Conservation (phyloP, 2,329 filamentous ascomycete species). For the Pseudopithomyces chartarum region DNA sequence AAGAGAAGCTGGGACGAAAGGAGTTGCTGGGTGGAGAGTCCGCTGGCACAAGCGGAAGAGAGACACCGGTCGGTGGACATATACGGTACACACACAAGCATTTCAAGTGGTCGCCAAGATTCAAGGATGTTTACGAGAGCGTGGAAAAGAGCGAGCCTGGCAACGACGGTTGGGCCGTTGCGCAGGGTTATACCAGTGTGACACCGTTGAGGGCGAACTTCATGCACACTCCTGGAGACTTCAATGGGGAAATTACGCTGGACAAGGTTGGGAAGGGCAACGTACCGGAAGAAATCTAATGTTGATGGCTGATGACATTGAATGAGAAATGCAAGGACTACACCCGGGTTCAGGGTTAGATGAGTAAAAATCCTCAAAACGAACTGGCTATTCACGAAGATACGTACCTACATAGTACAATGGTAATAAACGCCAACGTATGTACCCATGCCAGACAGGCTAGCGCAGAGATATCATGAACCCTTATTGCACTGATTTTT, state of each 20-base stretch:
- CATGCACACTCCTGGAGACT: slow-evolving; percentile 61
- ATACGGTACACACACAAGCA: slow-evolving; percentile 74
- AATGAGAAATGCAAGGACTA: no score
- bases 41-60: slow-evolving; percentile 28
- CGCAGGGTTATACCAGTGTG: slow-evolving; percentile 85
- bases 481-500: no score
- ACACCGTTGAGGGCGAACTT: slow-evolving; percentile 94
- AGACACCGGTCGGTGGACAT: slow-evolving; percentile 26
- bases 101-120: slow-evolving; percentile 92
- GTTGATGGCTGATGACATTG: no score
- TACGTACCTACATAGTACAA: no score
- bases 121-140: slow-evolving; percentile 84
- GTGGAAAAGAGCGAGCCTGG: slow-evolving; percentile 80
- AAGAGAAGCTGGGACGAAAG: slow-evolving; percentile 54
- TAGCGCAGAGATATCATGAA: no score
- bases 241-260: slow-evolving; percentile 35
- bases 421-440: no score
- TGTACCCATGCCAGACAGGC: no score
- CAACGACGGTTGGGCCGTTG: slow-evolving; percentile 92
- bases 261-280: slow-evolving; percentile 2
- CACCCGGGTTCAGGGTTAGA: no score
- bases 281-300: neutral
- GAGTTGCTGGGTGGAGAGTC: slow-evolving; percentile 26
- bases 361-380: no score
- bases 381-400: no score